Percentiles rank a stretch among this genome's conserved stretches.
Conservation (phyloP, 768 basidiomycete genomes). For the Lyophyllum atratum region DNA sequence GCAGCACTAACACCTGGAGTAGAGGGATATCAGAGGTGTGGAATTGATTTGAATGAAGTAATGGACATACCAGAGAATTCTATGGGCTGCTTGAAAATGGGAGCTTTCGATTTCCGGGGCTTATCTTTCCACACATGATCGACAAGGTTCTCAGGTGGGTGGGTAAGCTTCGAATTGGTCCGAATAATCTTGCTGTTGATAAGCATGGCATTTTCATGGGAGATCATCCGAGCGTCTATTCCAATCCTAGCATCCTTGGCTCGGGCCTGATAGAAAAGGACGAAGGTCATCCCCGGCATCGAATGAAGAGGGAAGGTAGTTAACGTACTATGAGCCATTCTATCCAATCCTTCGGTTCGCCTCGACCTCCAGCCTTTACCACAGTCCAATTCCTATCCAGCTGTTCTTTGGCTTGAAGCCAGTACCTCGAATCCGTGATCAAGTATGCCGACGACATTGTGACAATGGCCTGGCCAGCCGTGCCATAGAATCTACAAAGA, state of each 20-base stretch:
- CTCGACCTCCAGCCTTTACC: constrained; percentile 53
- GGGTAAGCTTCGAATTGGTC: constrained; percentile 70
- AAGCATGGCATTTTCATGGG: constrained; percentile 66
- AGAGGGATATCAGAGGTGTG: neutral
- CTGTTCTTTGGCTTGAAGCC: constrained; percentile 73
- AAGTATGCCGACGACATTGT: constrained; percentile 70
- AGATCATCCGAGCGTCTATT: constrained; percentile 82
- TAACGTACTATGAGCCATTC: constrained; percentile 67
- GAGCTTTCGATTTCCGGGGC: constrained; percentile 65
- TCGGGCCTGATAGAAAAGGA: constrained; percentile 40
- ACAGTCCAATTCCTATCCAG: constrained; percentile 76
- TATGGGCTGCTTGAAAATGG: constrained; percentile 69
- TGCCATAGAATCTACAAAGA: constrained; percentile 31
- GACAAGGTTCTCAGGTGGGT: constrained; percentile 81
- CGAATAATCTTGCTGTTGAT: constrained; percentile 57
- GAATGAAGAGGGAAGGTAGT: neutral
- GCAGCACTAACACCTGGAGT: constrained; percentile 55
- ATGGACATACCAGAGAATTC: constrained; percentile 60
- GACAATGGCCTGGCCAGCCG: constrained; percentile 72
- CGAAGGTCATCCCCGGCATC: neutral
- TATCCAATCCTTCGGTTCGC: constrained; percentile 71
- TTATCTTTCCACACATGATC: constrained; percentile 83
- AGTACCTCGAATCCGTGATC: constrained; percentile 81
- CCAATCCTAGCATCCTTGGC: constrained; percentile 60
- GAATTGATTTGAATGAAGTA: neutral